Percentiles rank a stretch among this genome's conserved stretches.
These are phyloP conservation scores for Quercus rubra DNA, from an alignment of 306 rosid genomes.

Conservation along the genomic window DNA sequence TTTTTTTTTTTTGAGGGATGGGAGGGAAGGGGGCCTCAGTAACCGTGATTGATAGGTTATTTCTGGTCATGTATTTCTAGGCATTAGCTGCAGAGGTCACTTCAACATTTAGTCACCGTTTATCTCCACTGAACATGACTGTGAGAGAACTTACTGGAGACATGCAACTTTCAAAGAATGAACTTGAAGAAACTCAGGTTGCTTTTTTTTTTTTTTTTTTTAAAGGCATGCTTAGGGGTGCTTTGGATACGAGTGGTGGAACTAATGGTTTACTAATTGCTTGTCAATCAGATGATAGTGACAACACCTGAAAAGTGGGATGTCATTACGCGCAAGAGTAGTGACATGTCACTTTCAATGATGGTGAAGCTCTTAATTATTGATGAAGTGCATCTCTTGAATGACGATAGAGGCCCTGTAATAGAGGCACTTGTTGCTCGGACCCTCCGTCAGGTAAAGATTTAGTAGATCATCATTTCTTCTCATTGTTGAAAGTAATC, in stretches of 20 bases:
- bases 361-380: slow-evolving; percentile 91
- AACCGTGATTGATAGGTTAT: not conserved
- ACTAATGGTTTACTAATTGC: slow-evolving; percentile 13
- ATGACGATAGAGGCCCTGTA: slow-evolving; percentile 98
- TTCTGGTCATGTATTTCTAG: slow-evolving; percentile 38
- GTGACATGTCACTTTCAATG: slow-evolving; percentile 97
- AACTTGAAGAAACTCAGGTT: slow-evolving; percentile 99
- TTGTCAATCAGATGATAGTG: slow-evolving; percentile 84
- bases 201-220: not conserved
- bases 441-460: slow-evolving; percentile 84
- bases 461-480: slow-evolving; percentile 13
- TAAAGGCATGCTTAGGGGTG: slow-evolving; percentile 19
- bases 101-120: slow-evolving; percentile 84
- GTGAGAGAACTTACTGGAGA: slow-evolving; percentile 97
- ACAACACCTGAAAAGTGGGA: slow-evolving; percentile 99
- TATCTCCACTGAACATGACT: slow-evolving; percentile 86
- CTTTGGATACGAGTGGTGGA: slow-evolving; percentile 3
- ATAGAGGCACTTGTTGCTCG: slow-evolving; percentile 98
- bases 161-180: slow-evolving; percentile 92
- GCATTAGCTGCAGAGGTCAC: slow-evolving; percentile 99
- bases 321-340: slow-evolving; percentile 97
- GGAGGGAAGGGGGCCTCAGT: not conserved
- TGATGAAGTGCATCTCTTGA: slow-evolving; percentile 94
- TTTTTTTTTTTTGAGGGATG: not conserved
- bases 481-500: slow-evolving; percentile 1